Conservation (phyloP, 192 early-diverging fungal genomes). For the Backusella mclennaniae region DNA sequence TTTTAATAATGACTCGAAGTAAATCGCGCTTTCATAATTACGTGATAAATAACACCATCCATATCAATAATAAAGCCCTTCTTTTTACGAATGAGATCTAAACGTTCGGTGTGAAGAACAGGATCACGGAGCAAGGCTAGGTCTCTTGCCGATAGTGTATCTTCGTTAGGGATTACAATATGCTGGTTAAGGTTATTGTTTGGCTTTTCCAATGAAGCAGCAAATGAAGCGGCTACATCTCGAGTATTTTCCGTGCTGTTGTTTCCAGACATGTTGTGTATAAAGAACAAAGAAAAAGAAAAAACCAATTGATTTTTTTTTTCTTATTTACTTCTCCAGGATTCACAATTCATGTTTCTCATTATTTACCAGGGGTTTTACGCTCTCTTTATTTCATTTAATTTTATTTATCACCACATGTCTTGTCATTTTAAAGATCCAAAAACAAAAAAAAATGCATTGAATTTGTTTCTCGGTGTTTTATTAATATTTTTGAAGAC, state of each 20-base stretch:
- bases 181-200: neutral
- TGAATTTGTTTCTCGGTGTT: neutral
- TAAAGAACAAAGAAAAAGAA: neutral
- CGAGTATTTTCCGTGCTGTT: neutral
- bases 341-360: neutral
- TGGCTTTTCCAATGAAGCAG: neutral
- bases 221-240: neutral
- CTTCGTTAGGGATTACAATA: neutral
- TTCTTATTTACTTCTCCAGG: neutral
- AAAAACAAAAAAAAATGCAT: neutral
- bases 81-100: conserved; percentile 38
- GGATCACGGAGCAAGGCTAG: conserved; percentile 26
- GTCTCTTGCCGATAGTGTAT: conserved; percentile 6
- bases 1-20: no score
- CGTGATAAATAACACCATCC: conserved; percentile 62
- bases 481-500: neutral
- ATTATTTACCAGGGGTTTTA: neutral
- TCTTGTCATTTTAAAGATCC: neutral
- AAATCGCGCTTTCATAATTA: neutral
- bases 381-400: no score
- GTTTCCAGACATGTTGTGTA: neutral
- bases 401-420: neutral
- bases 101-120: conserved; percentile 22
- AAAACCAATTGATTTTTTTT: neutral
- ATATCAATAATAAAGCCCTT: conserved; percentile 59